Percentiles rank a stretch among this genome's conserved stretches.
These are phyloP conservation scores for Ceratobasidium sp. DNA, from an alignment of 1,284 basidiomycete species.

Conservation along the genomic window DNA sequence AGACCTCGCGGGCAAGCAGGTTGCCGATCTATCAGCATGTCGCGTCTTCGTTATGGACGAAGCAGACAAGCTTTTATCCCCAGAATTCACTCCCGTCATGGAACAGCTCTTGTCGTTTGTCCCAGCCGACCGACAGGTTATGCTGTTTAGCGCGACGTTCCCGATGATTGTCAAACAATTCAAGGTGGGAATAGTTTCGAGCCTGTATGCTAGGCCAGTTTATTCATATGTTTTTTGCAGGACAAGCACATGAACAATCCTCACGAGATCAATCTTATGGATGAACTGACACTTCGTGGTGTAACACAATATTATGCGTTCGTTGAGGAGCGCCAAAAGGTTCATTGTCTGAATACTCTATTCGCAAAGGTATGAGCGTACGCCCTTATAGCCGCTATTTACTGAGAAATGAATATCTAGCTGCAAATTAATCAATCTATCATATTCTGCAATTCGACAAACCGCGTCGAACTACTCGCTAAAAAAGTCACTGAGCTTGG, in stretches of 20 bases:
- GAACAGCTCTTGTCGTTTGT: slow-evolving; percentile 92
- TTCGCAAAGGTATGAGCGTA: slow-evolving; percentile 82
- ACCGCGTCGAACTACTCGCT: slow-evolving; percentile 97
- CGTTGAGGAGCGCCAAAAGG: slow-evolving; percentile 99
- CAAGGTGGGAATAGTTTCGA: slow-evolving; percentile 67
- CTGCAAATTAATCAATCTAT: slow-evolving; percentile 99
- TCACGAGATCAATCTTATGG: slow-evolving; percentile 99
- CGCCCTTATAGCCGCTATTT: slow-evolving; percentile 17
- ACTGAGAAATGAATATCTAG: slow-evolving; percentile 58
- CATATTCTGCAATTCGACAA: slow-evolving; percentile 99
- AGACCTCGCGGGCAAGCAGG: slow-evolving; percentile 92
- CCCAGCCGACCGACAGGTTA: slow-evolving; percentile 91
- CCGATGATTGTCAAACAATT: slow-evolving; percentile 99
- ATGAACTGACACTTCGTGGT: slow-evolving; percentile 97
- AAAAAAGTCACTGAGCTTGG: slow-evolving; percentile 99
- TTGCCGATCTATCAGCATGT: slow-evolving; percentile 95
- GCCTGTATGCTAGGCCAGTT: slow-evolving; percentile 23
- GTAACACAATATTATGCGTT: slow-evolving; percentile 99
- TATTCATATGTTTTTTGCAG: slow-evolving; percentile 56
- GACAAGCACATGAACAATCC: slow-evolving; percentile 98
- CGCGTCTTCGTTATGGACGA: slow-evolving; percentile 99
- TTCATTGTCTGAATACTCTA: slow-evolving; percentile 97
- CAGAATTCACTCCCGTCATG: slow-evolving; percentile 98
- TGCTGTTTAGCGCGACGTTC: slow-evolving; percentile 99
- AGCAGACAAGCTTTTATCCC: slow-evolving; percentile 96